Base-by-base conservation (phyloP, 2,329 filamentous ascomycete species). In the Beauveria varroae region DNA sequence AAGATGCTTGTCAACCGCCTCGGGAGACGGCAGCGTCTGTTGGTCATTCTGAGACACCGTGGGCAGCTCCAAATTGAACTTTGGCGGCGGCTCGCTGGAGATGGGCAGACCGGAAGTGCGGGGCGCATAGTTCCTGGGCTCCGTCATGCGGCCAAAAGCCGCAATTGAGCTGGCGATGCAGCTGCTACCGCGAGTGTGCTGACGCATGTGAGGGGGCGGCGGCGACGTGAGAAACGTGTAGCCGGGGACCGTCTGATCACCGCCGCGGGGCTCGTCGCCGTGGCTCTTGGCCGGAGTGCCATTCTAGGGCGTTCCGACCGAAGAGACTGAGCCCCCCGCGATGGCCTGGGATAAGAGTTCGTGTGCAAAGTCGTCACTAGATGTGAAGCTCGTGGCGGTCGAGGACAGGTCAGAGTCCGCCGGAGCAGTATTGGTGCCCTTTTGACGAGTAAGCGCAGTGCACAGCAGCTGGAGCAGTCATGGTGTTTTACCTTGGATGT, bases 91-190 rank as follows among this genome's bases (percentile, higher is more conserved):
- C 40, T 69, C 65, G 30, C 63, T 65, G 5, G 64, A 62, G 40
- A 65, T 61, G 7, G 68, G 63, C n/a, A 67, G 65, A 0, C 67
- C 69, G 30, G 68, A 63, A 7, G 71, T 70, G 5, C 73, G 71
- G 4, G 76, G 75, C 1, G 75, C 74, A 63, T 76, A 77, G 67
- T 74, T 76, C 60, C 74, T 73, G 2, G 77, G 76, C 66, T 78
- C 77, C 0, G 75, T 76, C 54, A 73, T 68, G 41, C 65, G 66
- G 3, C 68, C 67, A 22, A 64, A 37, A 3, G 47, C 30, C 5
- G 58, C 26, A 30, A 51, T 52, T 9, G 62, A 24, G 26, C 63
- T 65, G 40, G 52, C 50, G 28, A 60, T 50, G 47, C 26, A 40
- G 30, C 55, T 52, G 8, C 9, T 57, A 5, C 37, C 53, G 7